A percentile compares a stretch with the other conserved stretches of the same genome.
These are phyloP conservation scores for Phaeophleospora eucalypticola DNA, from an alignment of 2,329 filamentous ascomycete genomes.

Conservation along the genomic window DNA sequence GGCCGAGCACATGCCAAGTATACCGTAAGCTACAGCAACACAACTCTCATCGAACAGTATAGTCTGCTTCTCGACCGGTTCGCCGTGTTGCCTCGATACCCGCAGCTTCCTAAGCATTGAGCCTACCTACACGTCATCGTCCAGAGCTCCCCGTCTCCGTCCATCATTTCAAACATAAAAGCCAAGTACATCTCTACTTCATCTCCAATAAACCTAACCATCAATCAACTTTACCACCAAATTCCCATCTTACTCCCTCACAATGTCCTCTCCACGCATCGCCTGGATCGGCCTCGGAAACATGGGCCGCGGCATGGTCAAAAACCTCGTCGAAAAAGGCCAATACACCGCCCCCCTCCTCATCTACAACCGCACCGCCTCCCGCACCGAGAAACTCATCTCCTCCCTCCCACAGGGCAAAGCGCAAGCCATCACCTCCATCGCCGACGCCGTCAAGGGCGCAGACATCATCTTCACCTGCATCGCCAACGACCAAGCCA, in stretches of 20 bases:
- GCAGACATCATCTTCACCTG: constrained; percentile 81
- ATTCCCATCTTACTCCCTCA: not conserved
- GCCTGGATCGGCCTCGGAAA: constrained; percentile 83
- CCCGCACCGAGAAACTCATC: constrained; percentile 62
- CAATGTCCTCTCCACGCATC: constrained; percentile 39
- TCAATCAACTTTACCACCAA: not conserved
- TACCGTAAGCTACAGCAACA: not conserved
- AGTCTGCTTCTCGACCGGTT: not conserved
- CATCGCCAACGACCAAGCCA: constrained; percentile 71
- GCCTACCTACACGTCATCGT: not conserved
- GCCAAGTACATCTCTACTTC: not conserved
- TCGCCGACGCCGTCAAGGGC: constrained; percentile 62
- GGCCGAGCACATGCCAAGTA: not conserved
- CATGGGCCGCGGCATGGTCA: constrained; percentile 81
- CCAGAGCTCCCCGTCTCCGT: not conserved
- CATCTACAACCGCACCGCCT: constrained; percentile 72
- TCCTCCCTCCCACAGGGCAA: constrained; percentile 58
- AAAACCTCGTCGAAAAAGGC: constrained; percentile 77
- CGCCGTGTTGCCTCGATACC: not conserved
- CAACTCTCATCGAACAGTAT: too few relatives aligned
- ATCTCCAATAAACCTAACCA: too few relatives aligned
- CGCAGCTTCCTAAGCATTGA: not conserved
- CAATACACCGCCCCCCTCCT: constrained; percentile 66
- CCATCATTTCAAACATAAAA: not conserved
- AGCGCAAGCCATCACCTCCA: constrained; percentile 58